Evolutionary conservation across 2,329 filamentous ascomycete species (phyloP).

Genomic region (Fusarium globosum): DNA sequence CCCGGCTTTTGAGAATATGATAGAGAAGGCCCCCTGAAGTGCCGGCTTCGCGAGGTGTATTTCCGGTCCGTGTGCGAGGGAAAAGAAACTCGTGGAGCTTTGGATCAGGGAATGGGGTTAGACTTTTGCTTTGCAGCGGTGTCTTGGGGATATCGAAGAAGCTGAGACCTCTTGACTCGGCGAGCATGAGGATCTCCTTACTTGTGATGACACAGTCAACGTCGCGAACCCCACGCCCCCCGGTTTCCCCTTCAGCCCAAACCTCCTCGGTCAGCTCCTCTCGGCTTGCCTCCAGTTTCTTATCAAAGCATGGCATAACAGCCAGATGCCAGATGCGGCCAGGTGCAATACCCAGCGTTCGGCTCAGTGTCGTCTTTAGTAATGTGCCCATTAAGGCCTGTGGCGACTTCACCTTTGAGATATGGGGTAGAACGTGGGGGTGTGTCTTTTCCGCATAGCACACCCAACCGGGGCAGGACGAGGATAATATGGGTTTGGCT

Average conservation of each 20-base stretch:
- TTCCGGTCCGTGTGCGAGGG: constrained; percentile 58
- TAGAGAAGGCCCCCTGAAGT: constrained; percentile 91
- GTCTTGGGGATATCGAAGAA: constrained; percentile 77
- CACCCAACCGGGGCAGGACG: constrained; percentile 96
- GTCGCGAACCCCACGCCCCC: constrained; percentile 75
- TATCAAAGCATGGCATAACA: constrained; percentile 99
- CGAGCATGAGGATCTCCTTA: constrained; percentile 91
- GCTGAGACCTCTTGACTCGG: constrained; percentile 80
- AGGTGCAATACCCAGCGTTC: constrained; percentile 75
- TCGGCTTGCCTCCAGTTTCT: constrained; percentile 95
- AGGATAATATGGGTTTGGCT: constrained; percentile 77
- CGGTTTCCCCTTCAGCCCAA: constrained; percentile 68
- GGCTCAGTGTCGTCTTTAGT: constrained; percentile 85
- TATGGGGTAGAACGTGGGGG: constrained; percentile 88
- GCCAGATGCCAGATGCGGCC: constrained; percentile 93
- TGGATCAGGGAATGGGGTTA: constrained; percentile 76
- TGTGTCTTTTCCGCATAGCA: constrained; percentile 99
- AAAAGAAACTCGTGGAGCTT: constrained; percentile 80
- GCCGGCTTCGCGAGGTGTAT: constrained; percentile 69
- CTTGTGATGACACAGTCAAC: constrained; percentile 99
- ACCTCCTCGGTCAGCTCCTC: constrained; percentile 87
- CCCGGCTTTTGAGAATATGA: constrained; percentile 82
- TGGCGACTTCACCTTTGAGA: constrained; percentile 92
- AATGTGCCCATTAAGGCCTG: constrained; percentile 92
- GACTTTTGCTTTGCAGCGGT: constrained; percentile 56